Evolutionary conservation across 805 yeast species (phyloP).

Genomic region (Metschnikowia lunata): DNA sequence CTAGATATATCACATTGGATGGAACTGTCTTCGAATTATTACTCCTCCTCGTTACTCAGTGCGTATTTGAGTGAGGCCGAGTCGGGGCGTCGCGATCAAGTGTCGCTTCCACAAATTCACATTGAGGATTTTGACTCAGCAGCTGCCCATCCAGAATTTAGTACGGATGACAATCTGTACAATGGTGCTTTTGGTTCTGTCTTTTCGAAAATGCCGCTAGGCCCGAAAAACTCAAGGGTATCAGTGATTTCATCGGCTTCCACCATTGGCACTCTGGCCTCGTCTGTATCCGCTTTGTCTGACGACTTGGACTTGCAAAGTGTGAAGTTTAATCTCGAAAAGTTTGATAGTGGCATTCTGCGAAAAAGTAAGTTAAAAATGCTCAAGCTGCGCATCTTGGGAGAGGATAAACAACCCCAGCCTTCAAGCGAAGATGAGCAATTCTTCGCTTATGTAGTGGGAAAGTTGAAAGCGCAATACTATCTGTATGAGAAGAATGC

Average conservation of each 20-base stretch:
- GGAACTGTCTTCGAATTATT: conserved; percentile 3
- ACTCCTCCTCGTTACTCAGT: conserved; percentile 9
- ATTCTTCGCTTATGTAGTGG: conserved; percentile 6
- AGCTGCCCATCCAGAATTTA: neutral
- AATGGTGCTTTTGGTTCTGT: neutral
- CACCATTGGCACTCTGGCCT: conserved; percentile 3
- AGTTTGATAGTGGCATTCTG: conserved; percentile 2
- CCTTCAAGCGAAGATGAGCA: conserved; percentile 8
- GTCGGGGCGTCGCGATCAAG: neutral
- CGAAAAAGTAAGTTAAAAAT: conserved; percentile 3
- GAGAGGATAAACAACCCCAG: neutral
- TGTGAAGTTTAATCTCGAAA: conserved; percentile 7
- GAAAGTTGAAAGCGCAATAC: conserved; percentile 3
- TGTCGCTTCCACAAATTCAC: neutral
- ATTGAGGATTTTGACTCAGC: neutral
- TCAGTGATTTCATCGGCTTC: conserved; percentile 3
- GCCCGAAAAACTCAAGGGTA: neutral
- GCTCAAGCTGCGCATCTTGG: conserved; percentile 8
- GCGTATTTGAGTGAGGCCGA: conserved; percentile 8
- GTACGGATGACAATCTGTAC: neutral
- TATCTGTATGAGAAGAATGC: conserved; percentile 8
- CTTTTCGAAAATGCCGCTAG: neutral
- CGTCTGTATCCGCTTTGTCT: conserved; percentile 6
- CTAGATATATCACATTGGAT: neutral
- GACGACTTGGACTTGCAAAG: conserved; percentile 17